Percentiles rank a stretch among this genome's conserved stretches.
phyloP scores from a whole-genome alignment of 257 asterid genomes.

The Oldenlandia corymbosa region DNA sequence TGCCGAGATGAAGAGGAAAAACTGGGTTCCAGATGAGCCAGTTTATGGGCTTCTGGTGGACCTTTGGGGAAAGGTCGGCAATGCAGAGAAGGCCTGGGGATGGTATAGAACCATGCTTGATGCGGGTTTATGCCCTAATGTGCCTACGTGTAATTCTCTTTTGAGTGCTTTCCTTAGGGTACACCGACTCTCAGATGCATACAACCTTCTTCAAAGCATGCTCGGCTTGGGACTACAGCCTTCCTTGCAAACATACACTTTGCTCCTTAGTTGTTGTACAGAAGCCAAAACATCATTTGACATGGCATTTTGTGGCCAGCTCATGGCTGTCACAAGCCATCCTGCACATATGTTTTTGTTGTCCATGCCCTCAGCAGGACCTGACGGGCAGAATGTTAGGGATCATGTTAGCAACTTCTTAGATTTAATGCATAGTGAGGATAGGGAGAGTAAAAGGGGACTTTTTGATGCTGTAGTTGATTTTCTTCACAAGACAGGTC shows the following conservation, averaged over 20 bases:
- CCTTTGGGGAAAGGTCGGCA: constrained; percentile 88
- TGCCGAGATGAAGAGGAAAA: constrained; percentile 73
- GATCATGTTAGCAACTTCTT: constrained; percentile 73
- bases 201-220: constrained; percentile 77
- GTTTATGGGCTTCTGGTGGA: constrained; percentile 91
- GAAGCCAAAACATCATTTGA: constrained; percentile 75
- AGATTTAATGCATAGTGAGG: constrained; percentile 93
- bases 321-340: constrained; percentile 76
- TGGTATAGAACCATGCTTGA: constrained; percentile 85
- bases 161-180: constrained; percentile 92
- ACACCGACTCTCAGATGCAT: constrained; percentile 76
- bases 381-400: constrained; percentile 79
- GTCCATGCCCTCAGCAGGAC: constrained; percentile 83
- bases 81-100: constrained; percentile 80
- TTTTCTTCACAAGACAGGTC: constrained; percentile 82
- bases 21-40: constrained; percentile 98
- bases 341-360: constrained; percentile 77
- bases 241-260: constrained; percentile 81
- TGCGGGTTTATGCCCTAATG: constrained; percentile 80
- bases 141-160: constrained; percentile 90
- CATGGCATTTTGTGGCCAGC: constrained; percentile 67
- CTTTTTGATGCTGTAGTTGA: constrained; percentile 84
- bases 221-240: constrained; percentile 63
- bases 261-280: constrained; percentile 84
- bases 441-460: constrained; percentile 94